Percentiles rank a stretch among this genome's conserved stretches.
Conservation (phyloP, 225 moss, liverwort and hornwort genomes). For the Antitrichia curtipendula region DNA sequence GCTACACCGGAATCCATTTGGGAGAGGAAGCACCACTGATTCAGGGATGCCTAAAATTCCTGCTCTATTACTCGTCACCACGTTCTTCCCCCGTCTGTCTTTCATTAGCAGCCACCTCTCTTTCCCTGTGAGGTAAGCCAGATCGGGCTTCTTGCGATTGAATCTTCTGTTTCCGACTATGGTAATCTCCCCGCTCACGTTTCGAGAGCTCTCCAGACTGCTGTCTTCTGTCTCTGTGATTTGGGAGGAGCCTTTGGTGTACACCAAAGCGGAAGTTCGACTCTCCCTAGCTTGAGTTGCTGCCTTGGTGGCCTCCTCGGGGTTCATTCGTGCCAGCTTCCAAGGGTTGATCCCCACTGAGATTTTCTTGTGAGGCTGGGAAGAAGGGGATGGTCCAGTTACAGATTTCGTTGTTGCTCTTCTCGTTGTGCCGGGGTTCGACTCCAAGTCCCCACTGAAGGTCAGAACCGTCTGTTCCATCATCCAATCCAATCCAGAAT, state of each 20-base stretch:
- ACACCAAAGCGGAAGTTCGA: constrained; percentile 24
- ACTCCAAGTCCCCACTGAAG: constrained; percentile 35
- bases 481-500: neutral
- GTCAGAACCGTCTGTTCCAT: constrained; percentile 25
- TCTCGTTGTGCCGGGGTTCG: neutral
- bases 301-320: constrained; percentile 55
- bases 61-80: neutral
- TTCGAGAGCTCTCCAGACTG: constrained; percentile 58
- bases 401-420: neutral
- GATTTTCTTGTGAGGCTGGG: constrained; percentile 12
- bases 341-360: constrained; percentile 75
- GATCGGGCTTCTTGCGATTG: constrained; percentile 12
- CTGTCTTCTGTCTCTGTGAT: constrained; percentile 71
- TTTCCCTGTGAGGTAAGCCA: constrained; percentile 22
- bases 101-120: constrained; percentile 35
- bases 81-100: constrained; percentile 21
- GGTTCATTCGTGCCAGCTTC: constrained; percentile 72
- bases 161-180: constrained; percentile 38
- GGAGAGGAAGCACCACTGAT: constrained; percentile 3
- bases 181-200: constrained; percentile 49
- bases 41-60: constrained; percentile 9
- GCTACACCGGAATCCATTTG: constrained; percentile 14
- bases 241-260: constrained; percentile 18
- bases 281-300: constrained; percentile 45
- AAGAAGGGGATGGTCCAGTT: constrained; percentile 1